Evolutionary conservation across 257 asterid species (phyloP), one percentile per base, ranked within the genome.

Genomic region (Gentiana macrophylla): DNA sequence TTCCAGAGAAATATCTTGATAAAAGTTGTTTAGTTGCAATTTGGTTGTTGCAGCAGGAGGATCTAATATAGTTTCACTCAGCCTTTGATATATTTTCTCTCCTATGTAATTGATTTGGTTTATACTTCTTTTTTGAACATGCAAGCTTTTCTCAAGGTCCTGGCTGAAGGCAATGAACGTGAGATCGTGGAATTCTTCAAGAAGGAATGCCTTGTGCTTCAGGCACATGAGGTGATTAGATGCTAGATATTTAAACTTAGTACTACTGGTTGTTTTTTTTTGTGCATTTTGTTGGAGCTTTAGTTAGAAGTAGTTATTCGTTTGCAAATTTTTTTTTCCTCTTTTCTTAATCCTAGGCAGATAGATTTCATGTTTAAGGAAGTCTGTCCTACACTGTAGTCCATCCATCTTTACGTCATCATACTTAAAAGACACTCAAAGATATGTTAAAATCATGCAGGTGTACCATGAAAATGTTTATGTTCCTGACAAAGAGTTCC

Each of bases 151-250:
- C 35, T 66, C 35, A 8, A 81, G 89, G 89, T 81, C 57, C 78
- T 81, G 56, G 74, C 81, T 38, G 83, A 78, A 70, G 68, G 57
- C 66, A 92, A 86, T 87, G 94, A 85, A 70, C 68, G 63, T 53
- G 75, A 86, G 59, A 88, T 92, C 57, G 99, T 92, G 66, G 91
- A 81, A 41, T 92, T 92, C 91, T 92, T 97, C 84, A 88, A 77
- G 87, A 71, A 79, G 61, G 97, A 92, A 83, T 86, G 94, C n/a
- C 94, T 92, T 37, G 94, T 88, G 71, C 99, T 92, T 69, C 70
- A 88, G 71, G 99, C 99, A 9, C 97, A 92, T 65, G 99, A 92
- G 88, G 99, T 92, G 68, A 72, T 37, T 62, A 13, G 49, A 56
- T 65, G 8, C 12, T 7, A 9, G 37, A 15, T 32, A 34, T 54